Percentiles rank a stretch among this genome's conserved stretches.
These are phyloP conservation scores for Ormosia emarginata DNA, from an alignment of 306 rosid genomes.

Conservation along the genomic window DNA sequence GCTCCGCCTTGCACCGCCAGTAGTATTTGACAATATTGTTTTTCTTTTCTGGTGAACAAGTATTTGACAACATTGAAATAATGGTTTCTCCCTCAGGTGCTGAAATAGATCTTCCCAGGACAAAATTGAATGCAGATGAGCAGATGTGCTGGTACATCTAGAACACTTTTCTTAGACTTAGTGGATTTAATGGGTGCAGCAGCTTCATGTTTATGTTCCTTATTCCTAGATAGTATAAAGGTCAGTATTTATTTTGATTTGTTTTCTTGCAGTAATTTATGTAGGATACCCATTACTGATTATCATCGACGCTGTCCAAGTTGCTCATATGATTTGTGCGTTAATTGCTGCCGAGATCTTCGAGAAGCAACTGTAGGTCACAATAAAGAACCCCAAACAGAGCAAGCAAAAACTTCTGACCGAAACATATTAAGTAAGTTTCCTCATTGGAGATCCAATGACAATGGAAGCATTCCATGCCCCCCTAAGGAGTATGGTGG, in stretches of 20 bases:
- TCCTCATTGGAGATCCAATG: conserved; percentile 74
- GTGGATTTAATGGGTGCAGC: conserved; percentile 17
- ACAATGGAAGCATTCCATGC: conserved; percentile 74
- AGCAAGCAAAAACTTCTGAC: conserved; percentile 38
- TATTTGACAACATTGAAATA: conserved; percentile 24
- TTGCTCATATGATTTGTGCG: conserved; percentile 84
- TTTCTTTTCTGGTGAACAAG: not conserved
- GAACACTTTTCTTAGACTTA: not conserved
- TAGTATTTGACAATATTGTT: conserved; percentile 22
- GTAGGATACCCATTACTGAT: conserved; percentile 93
- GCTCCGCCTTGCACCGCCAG: not conserved
- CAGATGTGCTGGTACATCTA: conserved; percentile 94
- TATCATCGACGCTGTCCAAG: conserved; percentile 87
- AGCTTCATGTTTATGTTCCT: not conserved
- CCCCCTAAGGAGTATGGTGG: conserved; percentile 94
- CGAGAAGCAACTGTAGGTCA: conserved; percentile 53
- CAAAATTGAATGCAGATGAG: conserved; percentile 91
- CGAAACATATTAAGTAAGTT: conserved; percentile 50
- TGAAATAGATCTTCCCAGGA: conserved; percentile 72
- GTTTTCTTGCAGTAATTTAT: conserved; percentile 72
- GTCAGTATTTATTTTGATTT: conserved; percentile 26
- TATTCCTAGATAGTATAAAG: not conserved
- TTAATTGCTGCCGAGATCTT: conserved; percentile 85
- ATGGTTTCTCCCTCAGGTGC: conserved; percentile 54
- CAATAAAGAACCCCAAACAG: conserved; percentile 37